Base-by-base conservation (phyloP, 2,329 filamentous ascomycete species). In the Stagonosporopsis chrysanthemi region DNA sequence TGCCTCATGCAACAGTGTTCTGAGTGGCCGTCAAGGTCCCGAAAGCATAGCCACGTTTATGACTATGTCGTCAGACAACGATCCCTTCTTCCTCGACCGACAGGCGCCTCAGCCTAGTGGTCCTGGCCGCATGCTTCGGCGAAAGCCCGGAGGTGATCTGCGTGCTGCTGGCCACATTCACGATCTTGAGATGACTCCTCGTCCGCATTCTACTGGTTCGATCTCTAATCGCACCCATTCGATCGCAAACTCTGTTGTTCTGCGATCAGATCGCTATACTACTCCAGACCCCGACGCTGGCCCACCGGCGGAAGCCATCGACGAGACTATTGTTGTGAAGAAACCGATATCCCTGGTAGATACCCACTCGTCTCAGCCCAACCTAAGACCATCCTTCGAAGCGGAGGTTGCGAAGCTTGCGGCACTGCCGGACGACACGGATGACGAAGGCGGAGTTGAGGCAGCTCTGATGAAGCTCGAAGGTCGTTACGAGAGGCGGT, bases 391-490 rank as follows among this genome's bases (percentile, higher is more conserved):
- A 1, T 97, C 93, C 0, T 97, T 98, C 66, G 92, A 98, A 75
- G 89, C 85, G 2, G 92, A 96, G 68, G 91, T 96, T 1, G 88
- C 93, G 57, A 91, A 91, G 66, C 85, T 99, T 51, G 91, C 93
- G 2, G 88, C 90, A 52, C 91, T 98, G 24, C 92, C 94, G 0
- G 93, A 97, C 70, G 91, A 96, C 59, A 88, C 89, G 42, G 91
- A 79, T 22, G 80, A 80, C 42, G 80, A 96, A 70, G 92, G 92
- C 6, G 94, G 94, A 12, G 88, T 98, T 24, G 95, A 98, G 71
- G 92, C 93, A n/a, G 91, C 95, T 0, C 76, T 99, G 47, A 78
- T 93, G 66, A 99, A 98, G 70, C 83, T 99, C 0, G 95, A 99
- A 78, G 95, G 95, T 9, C 94, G 87, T 65, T 95, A 89, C 66